A percentile compares a stretch with the other conserved stretches of the same genome.
Conservation (phyloP, 1,139 yeast species). For the Magnusiomyces ingens region DNA sequence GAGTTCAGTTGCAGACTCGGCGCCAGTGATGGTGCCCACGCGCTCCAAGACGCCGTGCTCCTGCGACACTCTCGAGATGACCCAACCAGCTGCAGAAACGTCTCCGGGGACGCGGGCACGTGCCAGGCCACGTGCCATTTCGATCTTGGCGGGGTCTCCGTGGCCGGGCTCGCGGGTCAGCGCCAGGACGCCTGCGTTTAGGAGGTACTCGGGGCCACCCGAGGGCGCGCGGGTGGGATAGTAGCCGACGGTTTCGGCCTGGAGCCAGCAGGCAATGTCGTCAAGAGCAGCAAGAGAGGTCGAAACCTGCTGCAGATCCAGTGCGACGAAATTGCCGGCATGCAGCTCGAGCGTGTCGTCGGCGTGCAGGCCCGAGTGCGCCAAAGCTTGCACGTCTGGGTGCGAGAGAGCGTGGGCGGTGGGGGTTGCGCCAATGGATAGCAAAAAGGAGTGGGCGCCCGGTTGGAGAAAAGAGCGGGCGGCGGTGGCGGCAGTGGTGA, state of each 20-base stretch:
- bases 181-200: slow-evolving; percentile 70
- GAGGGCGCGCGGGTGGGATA: slow-evolving; percentile 42
- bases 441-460: slow-evolving; percentile 28
- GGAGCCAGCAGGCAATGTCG: slow-evolving; percentile 49
- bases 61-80: slow-evolving; percentile 46
- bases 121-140: slow-evolving; percentile 46
- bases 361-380: slow-evolving; percentile 12
- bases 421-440: slow-evolving; percentile 77
- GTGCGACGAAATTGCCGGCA: slow-evolving; percentile 71
- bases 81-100: slow-evolving; percentile 43
- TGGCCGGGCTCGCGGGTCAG: slow-evolving; percentile 49
- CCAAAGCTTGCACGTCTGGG: slow-evolving; percentile 15
- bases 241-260: slow-evolving; percentile 58
- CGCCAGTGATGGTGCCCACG: slow-evolving; percentile 15
- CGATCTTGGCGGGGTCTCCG: background rate
- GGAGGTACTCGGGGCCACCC: slow-evolving; percentile 42
- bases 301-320: slow-evolving; percentile 69
- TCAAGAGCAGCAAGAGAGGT: slow-evolving; percentile 49
- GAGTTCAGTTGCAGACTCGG: slow-evolving; percentile 33
- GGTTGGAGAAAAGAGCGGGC: slow-evolving; percentile 31
- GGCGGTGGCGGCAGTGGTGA: slow-evolving; percentile 45
- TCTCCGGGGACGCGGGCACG: slow-evolving; percentile 36
- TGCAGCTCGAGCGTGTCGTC: slow-evolving; percentile 57
- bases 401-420: slow-evolving; percentile 58
- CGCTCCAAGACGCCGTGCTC: slow-evolving; percentile 48